These are phyloP conservation scores for Collybia mongolica DNA, from an alignment of 768 basidiomycete species.

Conservation along the genomic window DNA sequence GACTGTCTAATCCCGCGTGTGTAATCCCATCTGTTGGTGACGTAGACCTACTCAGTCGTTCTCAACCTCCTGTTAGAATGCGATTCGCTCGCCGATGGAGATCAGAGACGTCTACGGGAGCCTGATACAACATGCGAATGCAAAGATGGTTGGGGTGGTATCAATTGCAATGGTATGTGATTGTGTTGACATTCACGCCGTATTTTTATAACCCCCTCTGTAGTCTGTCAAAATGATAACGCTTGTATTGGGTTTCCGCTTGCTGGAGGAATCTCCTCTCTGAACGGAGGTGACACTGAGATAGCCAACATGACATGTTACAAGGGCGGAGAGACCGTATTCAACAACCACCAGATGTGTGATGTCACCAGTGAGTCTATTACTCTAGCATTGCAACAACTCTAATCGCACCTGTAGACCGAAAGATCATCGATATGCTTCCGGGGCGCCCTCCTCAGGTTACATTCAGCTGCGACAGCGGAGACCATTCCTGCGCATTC, in stretches of 20 bases:
- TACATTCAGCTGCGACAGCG: constrained; percentile 86
- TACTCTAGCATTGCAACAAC: neutral
- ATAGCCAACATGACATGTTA: constrained; percentile 87
- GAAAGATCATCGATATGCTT: constrained; percentile 92
- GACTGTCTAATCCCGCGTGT: constrained; percentile 91
- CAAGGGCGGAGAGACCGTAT: constrained; percentile 90
- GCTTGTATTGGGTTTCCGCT: constrained; percentile 83
- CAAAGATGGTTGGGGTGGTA: constrained; percentile 92
- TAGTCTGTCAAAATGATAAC: constrained; percentile 84
- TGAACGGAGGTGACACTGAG: constrained; percentile 34
- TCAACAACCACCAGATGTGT: constrained; percentile 96
- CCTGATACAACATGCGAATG: constrained; percentile 80
- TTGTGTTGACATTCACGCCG: neutral
- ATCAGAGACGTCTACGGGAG: constrained; percentile 77
- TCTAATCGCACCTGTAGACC: constrained; percentile 50
- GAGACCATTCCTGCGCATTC: constrained; percentile 74
- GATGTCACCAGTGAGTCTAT: constrained; percentile 86
- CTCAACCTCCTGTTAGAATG: constrained; percentile 64
- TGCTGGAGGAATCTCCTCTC: constrained; percentile 34
- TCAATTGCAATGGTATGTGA: constrained; percentile 91
- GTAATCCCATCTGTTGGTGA: constrained; percentile 26
- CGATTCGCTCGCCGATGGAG: constrained; percentile 90
- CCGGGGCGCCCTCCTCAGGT: constrained; percentile 91
- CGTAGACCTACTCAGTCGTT: neutral
- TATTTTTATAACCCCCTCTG: neutral